A percentile compares a stretch with the other conserved stretches of the same genome.
These are phyloP conservation scores for Berkeleyomyces basicola DNA, from an alignment of 2,329 filamentous ascomycete genomes.

Conservation along the genomic window DNA sequence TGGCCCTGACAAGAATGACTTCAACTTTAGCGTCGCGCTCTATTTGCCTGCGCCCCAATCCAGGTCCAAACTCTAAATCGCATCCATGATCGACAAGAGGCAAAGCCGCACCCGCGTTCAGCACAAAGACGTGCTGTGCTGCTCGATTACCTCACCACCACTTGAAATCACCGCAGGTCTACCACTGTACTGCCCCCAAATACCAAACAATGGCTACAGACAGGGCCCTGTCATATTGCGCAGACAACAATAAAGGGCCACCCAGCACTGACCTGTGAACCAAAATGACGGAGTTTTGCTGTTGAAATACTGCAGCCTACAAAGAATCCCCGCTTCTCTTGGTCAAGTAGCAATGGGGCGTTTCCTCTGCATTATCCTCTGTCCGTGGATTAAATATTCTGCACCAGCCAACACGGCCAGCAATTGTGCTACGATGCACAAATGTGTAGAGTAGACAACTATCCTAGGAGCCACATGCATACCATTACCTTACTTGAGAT, in stretches of 20 bases:
- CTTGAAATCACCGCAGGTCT: no score
- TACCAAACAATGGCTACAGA: no score
- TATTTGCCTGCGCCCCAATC: neutral
- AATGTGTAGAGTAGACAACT: no score
- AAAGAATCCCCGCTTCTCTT: neutral
- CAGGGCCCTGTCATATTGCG: neutral
- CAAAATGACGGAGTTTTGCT: neutral
- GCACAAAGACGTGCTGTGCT: no score
- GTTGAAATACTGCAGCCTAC: neutral
- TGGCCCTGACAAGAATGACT: neutral
- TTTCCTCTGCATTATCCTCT: no score
- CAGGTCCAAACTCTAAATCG: neutral
- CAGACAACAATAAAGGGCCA: neutral
- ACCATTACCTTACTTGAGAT: conserved; percentile 2
- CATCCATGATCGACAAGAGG: neutral
- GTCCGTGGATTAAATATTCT: no score
- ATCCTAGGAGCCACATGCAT: neutral
- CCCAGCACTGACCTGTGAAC: neutral
- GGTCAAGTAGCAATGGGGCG: neutral
- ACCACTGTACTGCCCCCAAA: no score
- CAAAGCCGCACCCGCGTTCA: neutral
- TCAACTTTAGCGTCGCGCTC: neutral
- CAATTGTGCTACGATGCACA: no score
- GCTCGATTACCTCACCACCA: no score
- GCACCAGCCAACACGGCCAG: no score